Evolutionary conservation across 768 basidiomycete species (phyloP), one percentile per base, ranked within the genome.

Genomic region (Rhodocollybia butyracea): DNA sequence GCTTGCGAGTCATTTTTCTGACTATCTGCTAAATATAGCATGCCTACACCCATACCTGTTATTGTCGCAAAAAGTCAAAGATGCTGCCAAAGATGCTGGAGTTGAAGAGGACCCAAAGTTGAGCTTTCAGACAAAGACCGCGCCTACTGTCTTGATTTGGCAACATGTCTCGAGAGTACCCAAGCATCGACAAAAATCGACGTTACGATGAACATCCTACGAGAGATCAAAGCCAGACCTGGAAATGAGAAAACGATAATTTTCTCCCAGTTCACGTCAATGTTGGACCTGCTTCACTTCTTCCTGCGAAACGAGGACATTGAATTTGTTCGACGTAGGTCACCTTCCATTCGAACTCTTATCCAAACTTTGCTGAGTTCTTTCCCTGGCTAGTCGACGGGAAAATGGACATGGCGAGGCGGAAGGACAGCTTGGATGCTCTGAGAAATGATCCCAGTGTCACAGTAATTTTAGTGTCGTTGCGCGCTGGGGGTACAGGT

Each of bases 401-500:
- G 0, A 82, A 82, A 3, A 94, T 98, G 91, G 70, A 73, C 15
- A 80, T 87, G 57, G 81, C 81, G 30, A 80, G 91, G 61, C 86
- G 94, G 10, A 89, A 94, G 61, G 80, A 77, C 17, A 80, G 90
- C 3, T 69, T 98, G 39, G 74, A 84, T 32, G 82, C 79, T 61
- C 94, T 99, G 70, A 83, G 80, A 64, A 82, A 59, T 15, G 82
- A 79, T 65, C 68, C 70, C 24, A 75, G 62, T 13, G 84, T 78
- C 10, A 80, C 80, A 30, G 85, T 96, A 32, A 98, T 98, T 59
- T 72, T 99, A 60, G 95, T 98, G 60, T 97, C 94, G 0, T 95
- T 98, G 82, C 96, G 95, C 68, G 93, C 94, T 19, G 94, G 94
- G 5, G 91, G 90, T 63, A 93, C 89, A n/a, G 92, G 91, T 90